Base-by-base conservation (phyloP, 495 filamentous ascomycete genomes). In the Astrothelium subdiscretum region DNA sequence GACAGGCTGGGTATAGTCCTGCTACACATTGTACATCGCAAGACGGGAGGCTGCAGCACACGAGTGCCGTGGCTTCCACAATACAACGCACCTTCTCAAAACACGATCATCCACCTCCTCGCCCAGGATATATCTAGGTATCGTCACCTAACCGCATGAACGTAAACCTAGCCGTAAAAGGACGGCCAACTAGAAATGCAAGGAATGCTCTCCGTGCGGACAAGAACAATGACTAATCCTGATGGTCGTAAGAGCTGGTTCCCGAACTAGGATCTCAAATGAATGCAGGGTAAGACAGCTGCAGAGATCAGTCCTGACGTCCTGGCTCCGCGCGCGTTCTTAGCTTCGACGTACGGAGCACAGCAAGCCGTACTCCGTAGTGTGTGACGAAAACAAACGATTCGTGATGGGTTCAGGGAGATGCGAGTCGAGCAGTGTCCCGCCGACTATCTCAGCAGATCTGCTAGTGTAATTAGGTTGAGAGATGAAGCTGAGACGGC, bases 1-100 rank as follows among this genome's bases (percentile, higher is more conserved):
- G 22, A 54, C 48, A 54, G n/a, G 8, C 11, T 59, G 31, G 15
- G 26, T 18, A 59, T 6, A n/a, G 35, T 22, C 15, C 57, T 59
- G 57, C 57, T 35, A 32, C n/a, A 59, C 31, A 20, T 59, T 59
- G 57, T 59, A 59, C 35, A 59, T 8, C 31, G 35, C 57, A 35
- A 22, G 35, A 8, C 24, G 48, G 48, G 48, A 54, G 29, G 22
- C 20, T 54, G 48, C 48, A 54, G 26, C 29, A 24, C 48, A 54
- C 48, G 20, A 54, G 20, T 26, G 24, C 29, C 8, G n/a, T 15
- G 20, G 20, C 24, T 54, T 12, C 48, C 20, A 15, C 24, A 54
- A 54, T 54, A 15, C 24, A 54, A 54, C 48, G 48, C 48, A 54
- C 48, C 48, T 54, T 54, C 48, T 54, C 48, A 54, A 26, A 54